Percentiles rank a stretch among this genome's conserved stretches.
phyloP scores from a whole-genome alignment of 2,329 filamentous ascomycete species.

The Lachnellula cervina region DNA sequence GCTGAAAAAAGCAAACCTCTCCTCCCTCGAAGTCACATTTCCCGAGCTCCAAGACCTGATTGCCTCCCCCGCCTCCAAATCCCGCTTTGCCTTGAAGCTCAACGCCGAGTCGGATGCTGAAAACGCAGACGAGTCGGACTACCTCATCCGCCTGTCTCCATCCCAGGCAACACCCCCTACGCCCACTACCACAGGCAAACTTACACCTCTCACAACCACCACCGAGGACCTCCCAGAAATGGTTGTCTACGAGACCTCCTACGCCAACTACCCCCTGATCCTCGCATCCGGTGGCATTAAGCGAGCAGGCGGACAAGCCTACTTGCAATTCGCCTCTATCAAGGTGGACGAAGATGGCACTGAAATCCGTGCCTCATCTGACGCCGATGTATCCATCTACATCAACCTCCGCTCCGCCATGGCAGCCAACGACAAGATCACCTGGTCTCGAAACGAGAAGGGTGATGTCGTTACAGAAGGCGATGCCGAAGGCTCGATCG shows the following conservation, averaged over 20 bases:
- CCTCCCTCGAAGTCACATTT: constrained; percentile 33
- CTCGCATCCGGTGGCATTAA: constrained; percentile 38
- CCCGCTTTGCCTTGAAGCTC: constrained; percentile 35
- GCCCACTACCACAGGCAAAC: constrained; percentile 21
- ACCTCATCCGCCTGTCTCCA: constrained; percentile 34
- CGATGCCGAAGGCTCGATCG: constrained; percentile 26
- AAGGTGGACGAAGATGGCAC: constrained; percentile 29
- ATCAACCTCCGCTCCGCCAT: constrained; percentile 36
- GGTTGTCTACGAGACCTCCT: constrained; percentile 42
- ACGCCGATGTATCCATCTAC: constrained; percentile 41
- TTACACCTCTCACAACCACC: constrained; percentile 31
- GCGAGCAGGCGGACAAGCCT: constrained; percentile 36
- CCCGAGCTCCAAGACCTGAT: constrained; percentile 35
- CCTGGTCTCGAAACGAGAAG: constrained; percentile 36
- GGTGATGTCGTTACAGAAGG: constrained; percentile 35
- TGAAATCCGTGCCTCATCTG: constrained; percentile 26
- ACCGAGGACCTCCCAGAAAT: constrained; percentile 38
- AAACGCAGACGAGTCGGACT: constrained; percentile 28
- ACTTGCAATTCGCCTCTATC: constrained; percentile 31
- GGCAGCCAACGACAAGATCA: constrained; percentile 31
- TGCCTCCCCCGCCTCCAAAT: constrained; percentile 33
- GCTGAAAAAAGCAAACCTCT: constrained; percentile 35
- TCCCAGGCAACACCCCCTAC: constrained; percentile 12
- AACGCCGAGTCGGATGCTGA: constrained; percentile 30
- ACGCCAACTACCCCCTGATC: constrained; percentile 41